Base-by-base conservation (phyloP, 208 protist genomes). In the Leptomonas pyrrhocoris region DNA sequence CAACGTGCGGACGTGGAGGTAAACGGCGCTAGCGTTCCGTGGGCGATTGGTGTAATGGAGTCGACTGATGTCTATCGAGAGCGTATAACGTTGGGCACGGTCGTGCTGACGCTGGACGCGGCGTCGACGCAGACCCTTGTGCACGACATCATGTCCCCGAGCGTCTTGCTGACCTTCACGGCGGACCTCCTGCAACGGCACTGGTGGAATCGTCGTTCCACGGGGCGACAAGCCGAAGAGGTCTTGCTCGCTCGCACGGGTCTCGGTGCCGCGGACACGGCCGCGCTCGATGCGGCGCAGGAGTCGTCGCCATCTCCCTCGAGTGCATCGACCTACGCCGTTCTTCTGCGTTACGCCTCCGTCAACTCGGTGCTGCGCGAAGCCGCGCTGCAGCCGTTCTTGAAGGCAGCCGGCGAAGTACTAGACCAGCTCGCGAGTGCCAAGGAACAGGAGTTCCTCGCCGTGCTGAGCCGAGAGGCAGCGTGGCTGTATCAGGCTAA, bases 371-470 rank as follows among this genome's bases (percentile, higher is more conserved):
- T 72, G 31, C 42, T 77, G 40, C 30, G 48, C 0, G 38, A 51
- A 4, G 18, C 51, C 12, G 30, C n/a, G 46, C 27, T 77, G 18
- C 49, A 65, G 45, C 40, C 58, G 48, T 72, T 40, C 45, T 28
- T 77, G n/a, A 40, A 31, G 48, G 63, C 48, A 7, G 55, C 64
- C 8, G 71, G 63, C 31, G 18, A 53, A 36, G 48, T 69, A 16
- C 25, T 77, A 25, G 72, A 77, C 38, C 48, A 48, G 25, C 38
- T 77, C 46, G 46, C 72, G 27, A 72, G 72, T 27, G 28, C 31
- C 0, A 23, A 51, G 11, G 31, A 46, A 8, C 45, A 56, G 8
- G 72, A 53, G 31, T 77, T 77, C 19, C 18, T 77, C 25, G 45
- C 40, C 2, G 50, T 72, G 18, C 59, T 77, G 58, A 31, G 30